These are phyloP conservation scores for Limonomyces culmigenus DNA, from an alignment of 1,284 basidiomycete genomes.

Conservation along the genomic window DNA sequence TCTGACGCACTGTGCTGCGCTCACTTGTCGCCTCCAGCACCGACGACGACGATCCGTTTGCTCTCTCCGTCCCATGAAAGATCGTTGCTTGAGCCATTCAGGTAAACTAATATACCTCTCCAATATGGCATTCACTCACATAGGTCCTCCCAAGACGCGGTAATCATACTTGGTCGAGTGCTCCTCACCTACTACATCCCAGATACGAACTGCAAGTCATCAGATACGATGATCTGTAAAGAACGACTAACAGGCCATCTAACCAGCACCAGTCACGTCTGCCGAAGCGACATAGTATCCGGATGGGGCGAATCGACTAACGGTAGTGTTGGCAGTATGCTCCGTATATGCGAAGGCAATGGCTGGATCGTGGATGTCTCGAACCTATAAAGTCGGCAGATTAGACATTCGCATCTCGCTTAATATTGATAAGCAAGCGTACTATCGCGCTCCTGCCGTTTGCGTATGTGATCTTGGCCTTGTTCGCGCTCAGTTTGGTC, in stretches of 20 bases:
- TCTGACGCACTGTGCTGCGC: constrained; percentile 10
- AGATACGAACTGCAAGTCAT: constrained; percentile 53
- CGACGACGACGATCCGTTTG: constrained; percentile 92
- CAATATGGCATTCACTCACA: constrained; percentile 44
- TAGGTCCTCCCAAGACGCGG: constrained; percentile 65
- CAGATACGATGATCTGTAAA: not conserved
- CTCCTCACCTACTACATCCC: constrained; percentile 87
- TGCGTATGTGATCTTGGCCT: constrained; percentile 76
- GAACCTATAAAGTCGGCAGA: not conserved
- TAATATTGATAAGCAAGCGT: constrained; percentile 54
- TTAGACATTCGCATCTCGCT: constrained; percentile 28
- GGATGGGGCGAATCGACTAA: constrained; percentile 84
- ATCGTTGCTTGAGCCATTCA: constrained; percentile 48
- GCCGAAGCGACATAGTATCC: constrained; percentile 93
- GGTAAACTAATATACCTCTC: not conserved
- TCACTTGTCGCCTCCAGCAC: constrained; percentile 82
- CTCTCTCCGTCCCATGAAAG: constrained; percentile 94
- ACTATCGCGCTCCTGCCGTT: constrained; percentile 81
- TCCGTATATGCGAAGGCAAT: constrained; percentile 52
- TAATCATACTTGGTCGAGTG: constrained; percentile 76
- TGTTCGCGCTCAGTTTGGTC: constrained; percentile 73
- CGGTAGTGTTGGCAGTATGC: constrained; percentile 75
- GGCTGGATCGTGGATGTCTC: constrained; percentile 31
- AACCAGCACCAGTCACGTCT: constrained; percentile 66
- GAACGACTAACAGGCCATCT: constrained; percentile 8